Evolutionary conservation across 345 rosid species (phyloP), one percentile per base, ranked within the genome.

Genomic region (Trapa bicornis): DNA sequence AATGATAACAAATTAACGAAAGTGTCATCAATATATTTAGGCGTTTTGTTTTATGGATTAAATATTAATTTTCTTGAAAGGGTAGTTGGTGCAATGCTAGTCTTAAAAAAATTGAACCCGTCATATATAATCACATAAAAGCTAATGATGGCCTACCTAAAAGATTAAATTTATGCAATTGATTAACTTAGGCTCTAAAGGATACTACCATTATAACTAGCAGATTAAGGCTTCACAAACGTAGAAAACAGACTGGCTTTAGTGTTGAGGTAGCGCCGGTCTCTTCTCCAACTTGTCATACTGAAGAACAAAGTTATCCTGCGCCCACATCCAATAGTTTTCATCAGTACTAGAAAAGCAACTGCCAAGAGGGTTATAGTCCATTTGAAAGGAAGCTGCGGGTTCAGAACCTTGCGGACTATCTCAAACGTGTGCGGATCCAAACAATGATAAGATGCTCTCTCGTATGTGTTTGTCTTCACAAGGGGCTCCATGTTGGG

Each of bases 211-310:
- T 13, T 15, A 41, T 58, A 2, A 5, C 63, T 58, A 10, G 63
- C 63, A 58, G 35, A 58, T 58, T 32, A 32, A 12, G 63, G 75
- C 82, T 91, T 91, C 84, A 88, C 96, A 87, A 43, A 74, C 53
- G 79, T 58, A 68, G 22, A 37, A 41, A 4, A 41, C 65, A 74
- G 68, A 29, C 71, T 47, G 64, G 16, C 0, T 77, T 76, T 72
- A 94, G 78, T 82, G 97, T 69, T 86, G 96, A 65, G 91, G 96
- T 74, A 89, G 77, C 69, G 74, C 79, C 57, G 94, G 96, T 89
- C 86, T 86, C 90, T 95, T 91, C 84, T 91, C 99, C 83, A 91
- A 67, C 73, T 73, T 71, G 73, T 95, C 99, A 33, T 85, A 89
- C 68, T 86, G 80, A 62, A 95, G 73, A 62, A 95, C 84, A 70